A percentile compares a stretch with the other conserved stretches of the same genome.
These are phyloP conservation scores for Tetrapyrgos nigripes DNA, from an alignment of 1,284 basidiomycete genomes.

Conservation along the genomic window DNA sequence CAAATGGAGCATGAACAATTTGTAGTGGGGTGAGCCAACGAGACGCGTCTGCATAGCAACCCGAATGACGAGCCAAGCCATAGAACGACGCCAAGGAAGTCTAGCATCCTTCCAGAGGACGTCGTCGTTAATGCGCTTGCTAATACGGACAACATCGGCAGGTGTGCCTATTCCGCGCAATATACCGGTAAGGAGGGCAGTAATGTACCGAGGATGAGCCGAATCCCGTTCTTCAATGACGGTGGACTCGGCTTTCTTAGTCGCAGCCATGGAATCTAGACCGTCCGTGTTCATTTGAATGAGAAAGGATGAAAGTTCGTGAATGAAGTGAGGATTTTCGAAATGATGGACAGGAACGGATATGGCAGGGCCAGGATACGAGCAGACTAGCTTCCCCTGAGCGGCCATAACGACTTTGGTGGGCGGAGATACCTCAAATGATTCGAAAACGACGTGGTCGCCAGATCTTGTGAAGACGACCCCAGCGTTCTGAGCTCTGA, in stretches of 20 bases:
- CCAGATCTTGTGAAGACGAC: conserved; percentile 41
- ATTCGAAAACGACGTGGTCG: conserved; percentile 39
- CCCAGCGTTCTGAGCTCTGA: conserved; percentile 51
- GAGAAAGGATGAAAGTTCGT: conserved; percentile 20
- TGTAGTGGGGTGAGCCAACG: conserved; percentile 40
- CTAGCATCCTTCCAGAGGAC: conserved; percentile 43
- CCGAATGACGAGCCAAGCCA: conserved; percentile 42
- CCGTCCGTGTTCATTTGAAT: conserved; percentile 19
- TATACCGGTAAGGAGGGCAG: conserved; percentile 47
- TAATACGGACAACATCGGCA: conserved; percentile 34
- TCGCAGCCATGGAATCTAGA: conserved; percentile 2
- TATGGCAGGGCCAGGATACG: conserved; percentile 37
- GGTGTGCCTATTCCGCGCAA: conserved; percentile 34
- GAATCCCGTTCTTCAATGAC: conserved; percentile 13
- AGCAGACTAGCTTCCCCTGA: conserved; percentile 44
- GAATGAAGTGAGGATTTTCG: conserved; percentile 27
- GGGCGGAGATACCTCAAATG: conserved; percentile 47
- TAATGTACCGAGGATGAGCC: conserved; percentile 22
- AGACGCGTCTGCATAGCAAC: conserved; percentile 44
- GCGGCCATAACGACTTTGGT: conserved; percentile 39
- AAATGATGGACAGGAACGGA: conserved; percentile 24
- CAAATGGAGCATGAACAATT: conserved; percentile 51
- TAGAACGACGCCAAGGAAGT: conserved; percentile 49
- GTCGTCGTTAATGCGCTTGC: conserved; percentile 50
- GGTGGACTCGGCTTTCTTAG: conserved; percentile 7